Evolutionary conservation across 78 protist species (phyloP), one percentile per base, ranked within the genome.

Genomic region (Diacronema lutheri): DNA sequence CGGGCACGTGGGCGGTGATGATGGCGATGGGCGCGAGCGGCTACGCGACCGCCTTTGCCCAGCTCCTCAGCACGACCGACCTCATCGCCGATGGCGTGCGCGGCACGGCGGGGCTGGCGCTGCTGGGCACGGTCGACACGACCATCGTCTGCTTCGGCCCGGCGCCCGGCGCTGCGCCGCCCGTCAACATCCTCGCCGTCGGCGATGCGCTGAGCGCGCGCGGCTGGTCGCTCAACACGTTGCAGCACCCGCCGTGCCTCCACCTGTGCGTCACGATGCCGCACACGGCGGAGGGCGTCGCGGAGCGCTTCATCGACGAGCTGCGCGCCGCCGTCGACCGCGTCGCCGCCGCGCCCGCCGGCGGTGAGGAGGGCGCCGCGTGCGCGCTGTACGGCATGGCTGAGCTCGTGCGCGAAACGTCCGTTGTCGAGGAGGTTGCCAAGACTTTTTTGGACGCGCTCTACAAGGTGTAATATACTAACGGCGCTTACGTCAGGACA

Each of bases 1-100:
- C 96, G 14, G 92, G 89, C 12, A 76, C 95, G 55, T 96, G 98
- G 98, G 96, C 97, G 3, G 90, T 94, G n/a, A 56, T 96, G 68
- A 80, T 95, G 25, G 31, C 37, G 29, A 25, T 72, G 74, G 98
- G 98, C 33, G 68, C 69, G 50, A 87, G 81, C 11, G 98, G 98
- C 20, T 89, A 91, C 81, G 19, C 55, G 26, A 58, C 55, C 10
- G 4, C 72, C 46, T 50, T 55, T 14, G 12, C 23, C 11, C 83
- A 33, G 57, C 33, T 77, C n/a, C 37, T 57, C 29, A 23, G 50
- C 41, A 50, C 61, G 29, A 25, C 84, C 0, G 29, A 38, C 60
- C 0, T 7, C 31, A 73, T 88, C 31, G 55, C 57, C 21, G 33
- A 31, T 1, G 44, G 77, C 26, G 29, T 62, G 50, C 5, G 0